These are phyloP conservation scores for Dioscorea zingiberensis DNA, from an alignment of 106 monocot species.

Conservation along the genomic window DNA sequence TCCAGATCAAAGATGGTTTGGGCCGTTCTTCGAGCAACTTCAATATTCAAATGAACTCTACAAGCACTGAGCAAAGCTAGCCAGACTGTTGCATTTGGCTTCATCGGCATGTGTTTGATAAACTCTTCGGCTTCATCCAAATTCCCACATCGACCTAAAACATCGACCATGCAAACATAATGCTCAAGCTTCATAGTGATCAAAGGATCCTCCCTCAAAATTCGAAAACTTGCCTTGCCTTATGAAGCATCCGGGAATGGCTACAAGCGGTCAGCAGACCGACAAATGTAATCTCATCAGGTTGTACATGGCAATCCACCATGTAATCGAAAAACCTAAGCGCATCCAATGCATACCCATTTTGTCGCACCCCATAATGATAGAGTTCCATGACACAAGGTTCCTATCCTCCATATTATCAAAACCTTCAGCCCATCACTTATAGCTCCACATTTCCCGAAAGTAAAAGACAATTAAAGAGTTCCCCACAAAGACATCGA, in stretches of 20 bases:
- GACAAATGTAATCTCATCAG: slow-evolving; percentile 80
- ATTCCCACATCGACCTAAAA: slow-evolving; percentile 59
- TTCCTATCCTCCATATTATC: slow-evolving; percentile 33
- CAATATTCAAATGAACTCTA: slow-evolving; percentile 33
- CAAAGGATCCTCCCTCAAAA: slow-evolving; percentile 31
- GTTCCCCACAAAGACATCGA: slow-evolving; percentile 65
- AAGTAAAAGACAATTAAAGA: slow-evolving; percentile 68
- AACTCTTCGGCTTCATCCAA: slow-evolving; percentile 62
- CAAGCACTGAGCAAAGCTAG: slow-evolving; percentile 64
- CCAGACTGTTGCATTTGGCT: slow-evolving; percentile 54
- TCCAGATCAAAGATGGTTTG: slow-evolving; percentile 44
- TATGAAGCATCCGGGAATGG: slow-evolving; percentile 66
- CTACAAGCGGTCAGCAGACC: slow-evolving; percentile 78
- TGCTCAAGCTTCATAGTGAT: slow-evolving; percentile 50
- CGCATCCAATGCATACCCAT: slow-evolving; percentile 47
- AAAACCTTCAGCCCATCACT: slow-evolving; percentile 40
- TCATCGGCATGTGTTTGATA: slow-evolving; percentile 44
- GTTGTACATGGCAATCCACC: slow-evolving; percentile 19
- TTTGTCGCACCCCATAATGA: slow-evolving; percentile 72
- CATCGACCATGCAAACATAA: slow-evolving; percentile 76
- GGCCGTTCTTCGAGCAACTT: slow-evolving; percentile 44
- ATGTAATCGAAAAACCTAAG: slow-evolving; percentile 48
- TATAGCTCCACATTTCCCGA: slow-evolving; percentile 57
- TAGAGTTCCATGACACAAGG: slow-evolving; percentile 81
- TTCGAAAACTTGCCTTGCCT: slow-evolving; percentile 50